Percentiles rank a stretch among this genome's conserved stretches.
Evolutionary conservation across 1,284 basidiomycete species (phyloP).

Genomic region (Cutaneotrichosporon arboriforme): DNA sequence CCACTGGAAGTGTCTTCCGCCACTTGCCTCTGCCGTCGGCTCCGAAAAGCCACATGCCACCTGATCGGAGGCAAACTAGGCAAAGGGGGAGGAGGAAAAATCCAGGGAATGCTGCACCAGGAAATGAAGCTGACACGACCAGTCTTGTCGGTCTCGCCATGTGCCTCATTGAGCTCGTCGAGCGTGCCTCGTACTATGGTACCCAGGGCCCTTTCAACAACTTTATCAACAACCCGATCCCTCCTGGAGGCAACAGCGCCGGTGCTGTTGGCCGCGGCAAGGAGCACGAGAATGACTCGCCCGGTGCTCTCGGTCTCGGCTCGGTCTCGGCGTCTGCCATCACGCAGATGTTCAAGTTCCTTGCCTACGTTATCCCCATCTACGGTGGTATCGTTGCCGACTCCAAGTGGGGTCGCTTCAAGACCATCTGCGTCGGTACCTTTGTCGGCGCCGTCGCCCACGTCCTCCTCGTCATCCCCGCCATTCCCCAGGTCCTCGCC

Average conservation of each 20-base stretch:
- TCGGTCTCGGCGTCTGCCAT: slow-evolving; percentile 31
- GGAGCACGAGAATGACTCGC: slow-evolving; percentile 54
- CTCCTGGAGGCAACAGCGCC: slow-evolving; percentile 57
- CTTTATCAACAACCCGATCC: slow-evolving; percentile 51
- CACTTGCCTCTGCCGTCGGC: too few relatives aligned
- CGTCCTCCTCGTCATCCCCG: slow-evolving; percentile 40
- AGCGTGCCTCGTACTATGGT: slow-evolving; percentile 32
- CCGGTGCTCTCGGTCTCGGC: slow-evolving; percentile 52
- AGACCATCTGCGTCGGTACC: slow-evolving; percentile 57
- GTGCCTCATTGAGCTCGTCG: slow-evolving; percentile 46
- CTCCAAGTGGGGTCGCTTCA: slow-evolving; percentile 63
- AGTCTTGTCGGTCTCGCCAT: slow-evolving; percentile 17
- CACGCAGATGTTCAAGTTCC: slow-evolving; percentile 34
- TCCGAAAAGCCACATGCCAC: too few relatives aligned
- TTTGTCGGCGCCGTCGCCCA: slow-evolving; percentile 39
- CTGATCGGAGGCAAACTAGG: too few relatives aligned
- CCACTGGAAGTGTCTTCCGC: too few relatives aligned
- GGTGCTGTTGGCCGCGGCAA: slow-evolving; percentile 67
- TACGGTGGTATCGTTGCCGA: slow-evolving; percentile 56
- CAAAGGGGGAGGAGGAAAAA: too few relatives aligned
- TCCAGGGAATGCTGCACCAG: too few relatives aligned
- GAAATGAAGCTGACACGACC: background rate
- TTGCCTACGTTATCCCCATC: slow-evolving; percentile 34
- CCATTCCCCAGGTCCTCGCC: slow-evolving; percentile 41
- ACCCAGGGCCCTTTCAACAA: slow-evolving; percentile 21